Conservation (phyloP, 306 rosid species). For the Medicago ruthenica region DNA sequence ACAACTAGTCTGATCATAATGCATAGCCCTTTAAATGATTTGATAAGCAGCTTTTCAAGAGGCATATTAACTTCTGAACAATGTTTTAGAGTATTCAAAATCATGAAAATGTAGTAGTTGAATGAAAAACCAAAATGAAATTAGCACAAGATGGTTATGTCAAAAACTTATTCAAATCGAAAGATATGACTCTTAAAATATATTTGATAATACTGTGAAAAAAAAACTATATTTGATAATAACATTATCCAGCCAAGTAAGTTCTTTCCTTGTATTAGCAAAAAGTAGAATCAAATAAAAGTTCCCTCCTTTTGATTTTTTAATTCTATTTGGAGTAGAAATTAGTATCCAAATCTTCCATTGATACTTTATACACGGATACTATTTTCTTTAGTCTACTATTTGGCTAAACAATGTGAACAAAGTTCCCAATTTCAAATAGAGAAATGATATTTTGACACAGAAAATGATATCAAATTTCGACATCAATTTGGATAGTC, state of each 20-base stretch:
- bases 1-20: slow-evolving; percentile 7
- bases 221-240: not conserved
- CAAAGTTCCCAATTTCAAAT: too few species aligned
- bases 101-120: slow-evolving; percentile 10
- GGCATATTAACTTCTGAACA: slow-evolving; percentile 21
- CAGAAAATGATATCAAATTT: too few species aligned
- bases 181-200: slow-evolving; percentile 8
- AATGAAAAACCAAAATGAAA: not conserved
- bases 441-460: too few species aligned
- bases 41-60: not conserved
- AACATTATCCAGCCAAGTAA: slow-evolving; percentile 17
- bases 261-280: slow-evolving; percentile 2
- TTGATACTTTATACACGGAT: slow-evolving; percentile 14
- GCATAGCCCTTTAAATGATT: not conserved
- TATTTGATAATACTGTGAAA: not conserved
- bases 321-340: too few species aligned
- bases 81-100: slow-evolving; percentile 14
- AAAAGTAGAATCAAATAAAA: not conserved
- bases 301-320: not conserved
- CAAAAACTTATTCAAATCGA: slow-evolving; percentile 4
- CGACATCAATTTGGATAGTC: too few species aligned
- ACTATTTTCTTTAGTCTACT: too few species aligned
- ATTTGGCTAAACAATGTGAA: too few species aligned
- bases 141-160: slow-evolving; percentile 18
- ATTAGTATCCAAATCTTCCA: not conserved